Evolutionary conservation across 2,329 filamentous ascomycete genomes (phyloP).

Genomic region (Aaosphaeria arxii): DNA sequence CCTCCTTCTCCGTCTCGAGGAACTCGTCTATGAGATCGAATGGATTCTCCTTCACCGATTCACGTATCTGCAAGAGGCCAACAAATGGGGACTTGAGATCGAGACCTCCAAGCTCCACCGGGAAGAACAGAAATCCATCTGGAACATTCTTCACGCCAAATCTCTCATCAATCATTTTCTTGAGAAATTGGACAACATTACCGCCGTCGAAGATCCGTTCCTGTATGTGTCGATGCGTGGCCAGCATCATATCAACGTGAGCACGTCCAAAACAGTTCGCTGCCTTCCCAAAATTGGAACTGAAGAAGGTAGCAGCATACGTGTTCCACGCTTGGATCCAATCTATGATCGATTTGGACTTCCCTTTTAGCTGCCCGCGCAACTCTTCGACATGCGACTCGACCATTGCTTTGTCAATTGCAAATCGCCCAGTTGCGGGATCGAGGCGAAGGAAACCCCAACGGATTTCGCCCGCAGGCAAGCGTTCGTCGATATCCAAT

Average conservation of each 20-base stretch:
- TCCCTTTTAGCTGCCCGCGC: constrained; percentile 23
- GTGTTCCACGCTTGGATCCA: constrained; percentile 50
- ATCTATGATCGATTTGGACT: constrained; percentile 29
- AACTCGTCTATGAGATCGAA: constrained; percentile 44
- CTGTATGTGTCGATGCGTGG: constrained; percentile 51
- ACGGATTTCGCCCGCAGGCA: constrained; percentile 27
- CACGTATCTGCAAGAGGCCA: constrained; percentile 44
- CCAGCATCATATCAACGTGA: constrained; percentile 54
- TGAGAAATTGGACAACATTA: constrained; percentile 36
- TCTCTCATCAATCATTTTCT: constrained; percentile 49
- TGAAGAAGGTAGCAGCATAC: constrained; percentile 53
- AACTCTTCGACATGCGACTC: constrained; percentile 29
- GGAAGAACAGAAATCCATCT: constrained; percentile 54
- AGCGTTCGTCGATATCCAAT: constrained; percentile 14
- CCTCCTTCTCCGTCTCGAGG: constrained; percentile 27
- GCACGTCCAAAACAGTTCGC: constrained; percentile 52
- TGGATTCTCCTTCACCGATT: constrained; percentile 28
- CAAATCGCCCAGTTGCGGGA: constrained; percentile 22
- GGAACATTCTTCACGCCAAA: constrained; percentile 51
- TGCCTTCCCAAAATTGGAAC: constrained; percentile 51
- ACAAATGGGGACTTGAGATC: constrained; percentile 52
- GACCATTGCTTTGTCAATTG: constrained; percentile 32
- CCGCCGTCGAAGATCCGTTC: constrained; percentile 43
- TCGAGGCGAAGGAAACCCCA: constrained; percentile 33
- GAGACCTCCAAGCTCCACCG: constrained; percentile 50